A percentile compares a stretch with the other conserved stretches of the same genome.
These are phyloP conservation scores for Dactylellina haptotyla DNA, from an alignment of 2,329 filamentous ascomycete genomes.

Conservation along the genomic window DNA sequence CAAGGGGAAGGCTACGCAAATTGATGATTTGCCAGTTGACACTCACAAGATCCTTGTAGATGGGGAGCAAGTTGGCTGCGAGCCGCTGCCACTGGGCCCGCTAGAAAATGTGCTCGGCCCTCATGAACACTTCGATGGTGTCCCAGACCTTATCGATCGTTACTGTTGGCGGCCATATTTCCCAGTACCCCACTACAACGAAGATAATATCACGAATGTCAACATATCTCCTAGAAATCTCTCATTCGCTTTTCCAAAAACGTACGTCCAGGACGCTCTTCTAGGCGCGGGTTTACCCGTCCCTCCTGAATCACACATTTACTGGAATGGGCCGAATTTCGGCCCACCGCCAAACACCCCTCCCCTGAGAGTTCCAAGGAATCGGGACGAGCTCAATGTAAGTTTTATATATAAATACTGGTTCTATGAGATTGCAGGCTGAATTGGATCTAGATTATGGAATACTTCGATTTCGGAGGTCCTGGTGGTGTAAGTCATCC, in stretches of 20 bases:
- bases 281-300: slow-evolving; percentile 34
- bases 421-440: neutral
- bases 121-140: slow-evolving; percentile 41
- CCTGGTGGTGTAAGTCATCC: slow-evolving; percentile 36
- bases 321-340: slow-evolving; percentile 52
- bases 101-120: slow-evolving; percentile 19
- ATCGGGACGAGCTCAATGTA: slow-evolving; percentile 49
- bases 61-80: slow-evolving; percentile 31
- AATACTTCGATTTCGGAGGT: slow-evolving; percentile 53
- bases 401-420: neutral
- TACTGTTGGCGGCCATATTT: slow-evolving; percentile 52
- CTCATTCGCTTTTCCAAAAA: slow-evolving; percentile 47
- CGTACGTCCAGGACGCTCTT: slow-evolving; percentile 45
- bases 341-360: slow-evolving; percentile 37
- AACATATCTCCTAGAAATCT: slow-evolving; percentile 38
- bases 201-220: slow-evolving; percentile 41
- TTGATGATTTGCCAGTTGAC: neutral
- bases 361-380: slow-evolving; percentile 42
- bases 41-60: slow-evolving; percentile 16
- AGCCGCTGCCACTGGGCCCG: slow-evolving; percentile 34
- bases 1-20: slow-evolving; percentile 37
- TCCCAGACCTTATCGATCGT: slow-evolving; percentile 41
- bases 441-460: slow-evolving; percentile 36
- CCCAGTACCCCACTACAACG: slow-evolving; percentile 38
- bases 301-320: slow-evolving; percentile 41